A percentile compares a stretch with the other conserved stretches of the same genome.
Evolutionary conservation across 257 asterid species (phyloP).

Genomic region (Lavandula angustifolia): DNA sequence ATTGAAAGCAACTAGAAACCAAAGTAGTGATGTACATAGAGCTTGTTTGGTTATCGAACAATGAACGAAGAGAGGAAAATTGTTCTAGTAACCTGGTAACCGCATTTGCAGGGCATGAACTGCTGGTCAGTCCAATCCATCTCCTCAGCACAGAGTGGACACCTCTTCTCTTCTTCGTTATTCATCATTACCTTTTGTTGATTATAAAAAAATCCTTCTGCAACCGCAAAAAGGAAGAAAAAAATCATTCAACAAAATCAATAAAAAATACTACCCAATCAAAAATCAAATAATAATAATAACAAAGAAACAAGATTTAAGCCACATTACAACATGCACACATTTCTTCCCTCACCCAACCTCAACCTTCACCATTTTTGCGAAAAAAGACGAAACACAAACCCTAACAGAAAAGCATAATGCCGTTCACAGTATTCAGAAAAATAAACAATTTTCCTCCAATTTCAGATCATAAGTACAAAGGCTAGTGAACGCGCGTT

Average conservation of each 20-base stretch:
- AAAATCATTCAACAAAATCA: constrained; percentile 20
- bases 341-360: constrained; percentile 27
- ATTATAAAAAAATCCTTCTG: constrained; percentile 30
- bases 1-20: constrained; percentile 8
- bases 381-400: constrained; percentile 29
- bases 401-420: constrained; percentile 42
- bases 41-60: not conserved
- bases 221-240: constrained; percentile 8
- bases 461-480: constrained; percentile 37
- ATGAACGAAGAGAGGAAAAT: not conserved
- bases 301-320: constrained; percentile 7
- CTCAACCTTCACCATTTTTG: not conserved
- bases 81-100: constrained; percentile 64
- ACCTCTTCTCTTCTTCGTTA: constrained; percentile 90
- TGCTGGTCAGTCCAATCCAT: constrained; percentile 99
- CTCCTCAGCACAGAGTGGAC: constrained; percentile 98
- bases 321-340: constrained; percentile 30
- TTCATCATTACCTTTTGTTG: constrained; percentile 64
- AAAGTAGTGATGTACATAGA: constrained; percentile 7
- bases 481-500: constrained; percentile 11
- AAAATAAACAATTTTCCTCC: not conserved
- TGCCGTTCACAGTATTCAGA: constrained; percentile 15
- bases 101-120: constrained; percentile 90
- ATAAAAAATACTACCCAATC: not conserved
- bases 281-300: not conserved